These are phyloP conservation scores for Sclerotinia subarctica DNA, from an alignment of 2,329 filamentous ascomycete genomes.

Conservation along the genomic window DNA sequence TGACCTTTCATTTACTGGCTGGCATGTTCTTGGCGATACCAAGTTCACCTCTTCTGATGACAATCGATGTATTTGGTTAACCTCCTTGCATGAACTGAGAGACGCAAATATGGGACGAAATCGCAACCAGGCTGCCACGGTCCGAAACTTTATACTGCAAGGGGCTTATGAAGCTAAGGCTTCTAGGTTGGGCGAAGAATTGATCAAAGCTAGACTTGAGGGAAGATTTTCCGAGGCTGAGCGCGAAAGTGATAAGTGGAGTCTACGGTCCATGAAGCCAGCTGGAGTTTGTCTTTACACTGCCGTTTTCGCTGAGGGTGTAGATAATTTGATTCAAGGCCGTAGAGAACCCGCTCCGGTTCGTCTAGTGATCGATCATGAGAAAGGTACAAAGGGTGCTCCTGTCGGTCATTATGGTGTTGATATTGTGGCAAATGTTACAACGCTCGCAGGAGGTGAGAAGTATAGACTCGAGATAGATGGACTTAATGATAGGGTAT, in stretches of 20 bases:
- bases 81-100: conserved; percentile 59
- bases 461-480: conserved; percentile 56
- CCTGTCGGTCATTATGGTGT: conserved; percentile 66
- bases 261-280: conserved; percentile 67
- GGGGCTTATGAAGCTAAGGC: conserved; percentile 77
- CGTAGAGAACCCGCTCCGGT: conserved; percentile 66
- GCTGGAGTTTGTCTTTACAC: conserved; percentile 58
- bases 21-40: conserved; percentile 65
- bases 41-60: conserved; percentile 70
- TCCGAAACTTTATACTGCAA: conserved; percentile 68
- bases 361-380: conserved; percentile 69
- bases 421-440: conserved; percentile 66
- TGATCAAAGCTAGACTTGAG: conserved; percentile 82
- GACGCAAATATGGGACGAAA: conserved; percentile 50
- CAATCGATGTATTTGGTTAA: conserved; percentile 64
- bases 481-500: conserved; percentile 68
- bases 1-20: conserved; percentile 73
- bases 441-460: conserved; percentile 48
- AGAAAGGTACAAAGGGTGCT: conserved; percentile 62
- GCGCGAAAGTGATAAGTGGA: conserved; percentile 77
- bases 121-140: conserved; percentile 51
- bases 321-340: conserved; percentile 59
- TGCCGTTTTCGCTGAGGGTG: conserved; percentile 69
- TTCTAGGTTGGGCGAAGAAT: conserved; percentile 74
- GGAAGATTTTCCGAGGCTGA: conserved; percentile 80